Evolutionary conservation across 345 rosid species (phyloP).

Genomic region (Ricinus communis): DNA sequence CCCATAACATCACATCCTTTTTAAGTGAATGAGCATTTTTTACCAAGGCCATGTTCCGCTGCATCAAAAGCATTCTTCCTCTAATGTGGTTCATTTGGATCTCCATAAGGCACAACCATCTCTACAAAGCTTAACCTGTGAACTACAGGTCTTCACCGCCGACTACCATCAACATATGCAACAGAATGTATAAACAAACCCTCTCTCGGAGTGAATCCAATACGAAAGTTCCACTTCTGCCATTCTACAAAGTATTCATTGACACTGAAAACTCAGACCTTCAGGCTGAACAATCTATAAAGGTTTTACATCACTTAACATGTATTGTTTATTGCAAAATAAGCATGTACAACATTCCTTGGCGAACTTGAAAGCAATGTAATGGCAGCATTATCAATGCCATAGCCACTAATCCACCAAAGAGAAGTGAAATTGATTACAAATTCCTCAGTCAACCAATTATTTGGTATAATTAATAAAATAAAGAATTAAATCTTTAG

Average conservation of each 20-base stretch:
- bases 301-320: constrained; percentile 90
- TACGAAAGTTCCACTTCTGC: constrained; percentile 98
- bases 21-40: constrained; percentile 96
- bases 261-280: constrained; percentile 93
- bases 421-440: too few relatives aligned
- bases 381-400: too few relatives aligned
- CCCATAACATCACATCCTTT: constrained; percentile 56
- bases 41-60: constrained; percentile 93
- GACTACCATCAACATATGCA: constrained; percentile 86
- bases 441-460: too few relatives aligned
- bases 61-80: constrained; percentile 97
- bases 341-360: too few relatives aligned
- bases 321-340: too few relatives aligned
- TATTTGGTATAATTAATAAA: too few relatives aligned
- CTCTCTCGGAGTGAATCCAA: constrained; percentile 91
- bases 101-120: constrained; percentile 97
- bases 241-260: constrained; percentile 78
- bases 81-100: constrained; percentile 94
- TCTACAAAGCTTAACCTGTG: constrained; percentile 90
- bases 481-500: too few relatives aligned
- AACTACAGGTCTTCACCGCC: constrained; percentile 87
- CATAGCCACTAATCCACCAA: too few relatives aligned
- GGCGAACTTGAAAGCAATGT: too few relatives aligned
- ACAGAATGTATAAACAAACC: constrained; percentile 88
- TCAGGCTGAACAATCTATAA: constrained; percentile 81